Conservation (phyloP, 805 yeast species). For the Sugiyamaella boreocaroliniensis region DNA sequence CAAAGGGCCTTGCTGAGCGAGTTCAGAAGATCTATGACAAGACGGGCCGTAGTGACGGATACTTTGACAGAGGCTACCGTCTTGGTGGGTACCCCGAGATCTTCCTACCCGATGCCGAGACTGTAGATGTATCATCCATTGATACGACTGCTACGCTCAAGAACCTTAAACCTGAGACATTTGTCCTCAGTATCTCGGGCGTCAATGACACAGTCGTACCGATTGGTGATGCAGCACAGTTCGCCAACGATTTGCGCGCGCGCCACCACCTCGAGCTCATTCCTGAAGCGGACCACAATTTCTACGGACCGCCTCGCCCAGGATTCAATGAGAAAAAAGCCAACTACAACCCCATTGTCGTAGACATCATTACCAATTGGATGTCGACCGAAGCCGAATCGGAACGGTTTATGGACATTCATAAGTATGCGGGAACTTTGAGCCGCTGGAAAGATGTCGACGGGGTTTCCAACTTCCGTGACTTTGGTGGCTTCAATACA, state of each 20-base stretch:
- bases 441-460: constrained; percentile 58
- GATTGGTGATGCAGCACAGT: constrained; percentile 50
- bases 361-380: constrained; percentile 44
- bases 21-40: constrained; percentile 6
- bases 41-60: constrained; percentile 34
- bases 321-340: constrained; percentile 31
- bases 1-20: constrained; percentile 30
- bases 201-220: constrained; percentile 61
- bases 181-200: constrained; percentile 68
- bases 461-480: constrained; percentile 69
- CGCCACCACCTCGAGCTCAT: constrained; percentile 56
- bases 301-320: constrained; percentile 39
- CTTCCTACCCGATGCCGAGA: constrained; percentile 11
- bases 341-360: constrained; percentile 54
- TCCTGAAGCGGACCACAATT: constrained; percentile 75
- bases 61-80: constrained; percentile 17
- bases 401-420: constrained; percentile 42
- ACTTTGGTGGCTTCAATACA: constrained; percentile 66
- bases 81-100: constrained; percentile 11
- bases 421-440: constrained; percentile 34
- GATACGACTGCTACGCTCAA: constrained; percentile 5
- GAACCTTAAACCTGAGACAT: constrained; percentile 31
- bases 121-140: constrained; percentile 1
- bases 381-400: constrained; percentile 41
- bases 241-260: constrained; percentile 49